Evolutionary conservation across 768 basidiomycete genomes (phyloP), one percentile per base, ranked within the genome.

Genomic region (Rhodotorula diobovata): DNA sequence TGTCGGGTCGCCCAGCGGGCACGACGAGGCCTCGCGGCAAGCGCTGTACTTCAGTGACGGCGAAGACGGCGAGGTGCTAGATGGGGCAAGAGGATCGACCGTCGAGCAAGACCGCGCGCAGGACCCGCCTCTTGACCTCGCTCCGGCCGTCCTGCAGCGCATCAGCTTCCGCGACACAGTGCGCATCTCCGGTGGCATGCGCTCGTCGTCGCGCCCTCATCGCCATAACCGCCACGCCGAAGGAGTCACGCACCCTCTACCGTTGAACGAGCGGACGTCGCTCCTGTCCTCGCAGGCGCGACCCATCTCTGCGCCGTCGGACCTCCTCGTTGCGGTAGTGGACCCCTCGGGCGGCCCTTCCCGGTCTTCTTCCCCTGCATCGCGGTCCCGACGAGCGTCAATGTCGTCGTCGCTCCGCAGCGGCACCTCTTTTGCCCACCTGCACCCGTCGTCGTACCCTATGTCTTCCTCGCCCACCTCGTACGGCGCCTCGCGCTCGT

Each of bases 101-200:
- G 20, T n/a, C 48, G 54, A 51, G 46, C 16, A 2, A 5, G 37
- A 18, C 53, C 4, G 1, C 30, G 18, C 41, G 6, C 41, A 14
- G 14, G 5, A 23, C 32, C 64, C 48, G 8, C 56, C 64, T 16
- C 16, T 56, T 18, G 32, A 50, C 43, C 18, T 18, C 28, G 35
- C 45, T n/a, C 56, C 6, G 1, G n/a, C 59, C 57, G 14, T 1
- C 25, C 8, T 41, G n/a, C 63, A 61, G n/a, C 65, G 70, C 15
- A 72, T 72, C 66, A 64, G 51, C 53, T 72, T 72, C 63, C 55
- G 41, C 58, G 48, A 63, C 25, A 68, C 71, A 25, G 71, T 72
- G 14, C 46, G 71, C 10, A 72, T 72, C 30, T 46, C 46, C n/a
- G 63, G 59, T 20, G 71, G 57, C 5, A 58, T 56, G 7, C 55